These are phyloP conservation scores for Globisporangium nodosum DNA, from an alignment of 352 stramenopile genomes.

Conservation along the genomic window DNA sequence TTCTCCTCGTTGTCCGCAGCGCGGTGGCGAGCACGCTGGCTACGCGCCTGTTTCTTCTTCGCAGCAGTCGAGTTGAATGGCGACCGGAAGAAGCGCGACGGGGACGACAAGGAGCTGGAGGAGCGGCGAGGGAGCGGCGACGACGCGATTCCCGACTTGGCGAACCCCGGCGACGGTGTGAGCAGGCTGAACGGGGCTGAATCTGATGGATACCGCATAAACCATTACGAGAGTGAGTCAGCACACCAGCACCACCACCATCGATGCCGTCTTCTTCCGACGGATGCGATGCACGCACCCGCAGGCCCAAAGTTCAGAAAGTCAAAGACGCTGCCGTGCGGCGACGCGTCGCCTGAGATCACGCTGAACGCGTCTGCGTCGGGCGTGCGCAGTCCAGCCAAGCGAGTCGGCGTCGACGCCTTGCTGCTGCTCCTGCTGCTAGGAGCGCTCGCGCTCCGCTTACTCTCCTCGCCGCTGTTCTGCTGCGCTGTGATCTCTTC, in stretches of 20 bases:
- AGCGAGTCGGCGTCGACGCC: slow-evolving; percentile 9
- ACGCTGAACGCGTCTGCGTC: slow-evolving; percentile 28
- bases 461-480: neutral
- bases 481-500: neutral
- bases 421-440: slow-evolving; percentile 17
- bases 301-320: slow-evolving; percentile 31
- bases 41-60: slow-evolving; percentile 11
- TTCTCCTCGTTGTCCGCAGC: slow-evolving; percentile 3
- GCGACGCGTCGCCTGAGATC: slow-evolving; percentile 41
- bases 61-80: slow-evolving; percentile 27
- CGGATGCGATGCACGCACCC: slow-evolving; percentile 14
- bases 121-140: slow-evolving; percentile 21
- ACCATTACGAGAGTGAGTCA: neutral
- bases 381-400: slow-evolving; percentile 14
- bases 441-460: neutral
- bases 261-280: neutral
- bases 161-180: slow-evolving; percentile 36
- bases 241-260: too few species aligned
- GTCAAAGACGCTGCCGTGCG: slow-evolving; percentile 44
- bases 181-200: slow-evolving; percentile 40
- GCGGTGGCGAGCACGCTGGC: neutral
- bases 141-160: slow-evolving; percentile 9
- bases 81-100: slow-evolving; percentile 74
- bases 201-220: slow-evolving; percentile 8
- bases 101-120: slow-evolving; percentile 35